Conservation (phyloP, 2,329 filamentous ascomycete genomes). For the Exophiala lecanii-corni region DNA sequence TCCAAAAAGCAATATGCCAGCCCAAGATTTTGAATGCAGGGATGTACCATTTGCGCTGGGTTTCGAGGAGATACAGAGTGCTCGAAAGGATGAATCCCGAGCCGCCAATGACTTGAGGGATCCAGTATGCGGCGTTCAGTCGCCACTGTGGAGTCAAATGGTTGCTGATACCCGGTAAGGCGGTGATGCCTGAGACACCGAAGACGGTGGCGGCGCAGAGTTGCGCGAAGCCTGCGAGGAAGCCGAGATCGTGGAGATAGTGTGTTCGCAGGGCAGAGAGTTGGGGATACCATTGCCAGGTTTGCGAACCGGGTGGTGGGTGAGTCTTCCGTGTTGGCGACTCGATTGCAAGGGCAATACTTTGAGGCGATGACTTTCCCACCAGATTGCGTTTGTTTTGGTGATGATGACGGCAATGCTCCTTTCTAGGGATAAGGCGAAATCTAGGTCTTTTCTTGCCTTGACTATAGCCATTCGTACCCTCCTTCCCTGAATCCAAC, state of each 20-base stretch:
- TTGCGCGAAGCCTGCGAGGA: slow-evolving; percentile 56
- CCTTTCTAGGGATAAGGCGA: slow-evolving; percentile 9
- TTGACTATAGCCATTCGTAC: neutral
- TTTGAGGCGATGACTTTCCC: slow-evolving; percentile 31
- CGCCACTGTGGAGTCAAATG: slow-evolving; percentile 41
- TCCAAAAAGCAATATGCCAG: slow-evolving; percentile 66
- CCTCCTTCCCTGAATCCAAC: slow-evolving; percentile 31
- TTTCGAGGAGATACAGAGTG: slow-evolving; percentile 61
- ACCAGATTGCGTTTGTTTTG: slow-evolving; percentile 31
- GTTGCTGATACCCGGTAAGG: slow-evolving; percentile 53
- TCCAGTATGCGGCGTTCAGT: slow-evolving; percentile 56
- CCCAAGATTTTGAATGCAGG: slow-evolving; percentile 55
- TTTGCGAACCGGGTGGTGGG: slow-evolving; percentile 9
- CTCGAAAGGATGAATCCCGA: slow-evolving; percentile 57
- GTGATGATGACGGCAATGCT: slow-evolving; percentile 20
- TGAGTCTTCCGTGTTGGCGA: too few species aligned
- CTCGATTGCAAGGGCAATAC: too few species aligned
- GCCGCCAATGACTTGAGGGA: slow-evolving; percentile 59
- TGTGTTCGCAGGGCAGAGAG: slow-evolving; percentile 53
- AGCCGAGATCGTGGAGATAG: slow-evolving; percentile 59
- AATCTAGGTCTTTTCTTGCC: neutral
- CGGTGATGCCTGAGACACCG: slow-evolving; percentile 59
- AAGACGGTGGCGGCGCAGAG: slow-evolving; percentile 59
- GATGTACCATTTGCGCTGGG: slow-evolving; percentile 58
- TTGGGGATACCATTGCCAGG: slow-evolving; percentile 59